phyloP scores from a whole-genome alignment of 148 eudicot species.

The Pharnaceum exiguum region DNA sequence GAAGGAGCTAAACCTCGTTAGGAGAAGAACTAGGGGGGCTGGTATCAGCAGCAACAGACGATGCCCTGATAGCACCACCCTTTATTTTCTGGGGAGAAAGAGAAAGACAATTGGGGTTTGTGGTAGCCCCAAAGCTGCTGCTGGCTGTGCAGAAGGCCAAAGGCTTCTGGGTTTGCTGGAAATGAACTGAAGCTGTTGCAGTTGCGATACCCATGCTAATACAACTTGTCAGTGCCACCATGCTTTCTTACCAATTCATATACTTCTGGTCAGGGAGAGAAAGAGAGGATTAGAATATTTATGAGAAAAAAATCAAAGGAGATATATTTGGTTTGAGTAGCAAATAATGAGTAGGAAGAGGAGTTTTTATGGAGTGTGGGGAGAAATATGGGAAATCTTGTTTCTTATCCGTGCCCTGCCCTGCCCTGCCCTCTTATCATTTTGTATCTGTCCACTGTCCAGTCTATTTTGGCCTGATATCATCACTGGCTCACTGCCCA shows the following conservation, averaged over 20 bases:
- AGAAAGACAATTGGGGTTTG: slow-evolving; percentile 7
- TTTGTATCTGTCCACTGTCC: too few relatives aligned
- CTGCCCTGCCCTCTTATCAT: too few relatives aligned
- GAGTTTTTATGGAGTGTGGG: too few relatives aligned
- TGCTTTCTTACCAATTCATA: background rate
- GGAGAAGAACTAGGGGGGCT: slow-evolving; percentile 26
- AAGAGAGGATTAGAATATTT: too few relatives aligned
- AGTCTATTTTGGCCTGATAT: too few relatives aligned
- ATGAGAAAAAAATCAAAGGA: too few relatives aligned
- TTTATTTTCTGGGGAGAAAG: slow-evolving; percentile 2
- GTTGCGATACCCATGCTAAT: slow-evolving; percentile 8
- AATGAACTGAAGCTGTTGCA: background rate
- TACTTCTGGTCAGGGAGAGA: too few relatives aligned
- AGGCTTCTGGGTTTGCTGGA: slow-evolving; percentile 8
- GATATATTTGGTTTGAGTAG: too few relatives aligned
- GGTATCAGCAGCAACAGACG: slow-evolving; percentile 34
- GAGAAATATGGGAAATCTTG: too few relatives aligned
- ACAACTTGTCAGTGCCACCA: slow-evolving; percentile 28
- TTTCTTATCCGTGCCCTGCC: too few relatives aligned
- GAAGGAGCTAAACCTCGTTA: slow-evolving; percentile 23
- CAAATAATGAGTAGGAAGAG: too few relatives aligned
- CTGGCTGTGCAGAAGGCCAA: background rate
- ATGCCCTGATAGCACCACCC: background rate
- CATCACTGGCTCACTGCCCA: too few relatives aligned
- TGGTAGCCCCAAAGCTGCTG: background rate